A percentile compares a stretch with the other conserved stretches of the same genome.
Evolutionary conservation across 1,284 basidiomycete species (phyloP).

Genomic region (Fomitopsis schrenkii): DNA sequence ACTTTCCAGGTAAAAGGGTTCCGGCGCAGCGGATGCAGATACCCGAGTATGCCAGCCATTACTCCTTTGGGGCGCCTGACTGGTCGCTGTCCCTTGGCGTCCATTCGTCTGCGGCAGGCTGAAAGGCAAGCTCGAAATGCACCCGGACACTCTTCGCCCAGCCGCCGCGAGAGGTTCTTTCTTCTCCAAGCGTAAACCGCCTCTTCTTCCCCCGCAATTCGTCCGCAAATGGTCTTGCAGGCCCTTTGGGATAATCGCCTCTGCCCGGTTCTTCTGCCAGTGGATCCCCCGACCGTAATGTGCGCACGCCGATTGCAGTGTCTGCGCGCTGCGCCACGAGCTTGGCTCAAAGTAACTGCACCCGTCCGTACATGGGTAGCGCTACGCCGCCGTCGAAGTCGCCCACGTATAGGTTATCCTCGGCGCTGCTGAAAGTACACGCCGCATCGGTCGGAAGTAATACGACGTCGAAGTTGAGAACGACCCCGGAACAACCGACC

Average conservation of each 20-base stretch:
- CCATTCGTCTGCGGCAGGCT: not conserved
- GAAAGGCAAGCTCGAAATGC: not conserved
- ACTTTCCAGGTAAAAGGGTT: not conserved
- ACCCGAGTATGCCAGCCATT: not conserved
- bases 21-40: slow-evolving; percentile 5
- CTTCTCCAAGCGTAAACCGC: not conserved
- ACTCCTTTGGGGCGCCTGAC: not conserved
- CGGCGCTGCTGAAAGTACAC: slow-evolving; percentile 1
- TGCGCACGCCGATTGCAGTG: not conserved
- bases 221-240: not conserved
- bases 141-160: not conserved
- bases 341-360: no score
- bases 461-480: slow-evolving; percentile 1
- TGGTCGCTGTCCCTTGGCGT: not conserved
- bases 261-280: not conserved
- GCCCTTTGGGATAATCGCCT: not conserved
- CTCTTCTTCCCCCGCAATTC: not conserved
- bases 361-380: not conserved
- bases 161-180: not conserved
- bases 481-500: slow-evolving; percentile 4
- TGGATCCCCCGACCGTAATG: not conserved
- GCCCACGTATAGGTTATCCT: not conserved
- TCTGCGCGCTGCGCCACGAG: not conserved
- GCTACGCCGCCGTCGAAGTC: not conserved
- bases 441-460: not conserved